A percentile compares a stretch with the other conserved stretches of the same genome.
phyloP scores from a whole-genome alignment of 148 eudicot species.

The Amaranthus palmeri region DNA sequence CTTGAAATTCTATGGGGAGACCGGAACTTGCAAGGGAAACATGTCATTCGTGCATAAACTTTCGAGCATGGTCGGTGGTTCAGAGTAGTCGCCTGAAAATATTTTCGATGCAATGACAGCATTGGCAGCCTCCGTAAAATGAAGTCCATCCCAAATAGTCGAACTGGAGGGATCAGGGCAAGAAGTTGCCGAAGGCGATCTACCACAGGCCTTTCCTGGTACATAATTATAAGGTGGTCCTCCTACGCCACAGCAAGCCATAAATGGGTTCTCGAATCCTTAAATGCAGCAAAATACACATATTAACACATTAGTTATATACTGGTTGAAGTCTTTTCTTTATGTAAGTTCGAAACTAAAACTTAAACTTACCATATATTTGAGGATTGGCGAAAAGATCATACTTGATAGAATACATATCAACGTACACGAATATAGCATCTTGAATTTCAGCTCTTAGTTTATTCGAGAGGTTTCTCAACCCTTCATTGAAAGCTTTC shows the following conservation, averaged over 20 bases:
- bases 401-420: conserved; percentile 47
- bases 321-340: not conserved
- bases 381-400: conserved; percentile 36
- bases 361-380: conserved; percentile 29
- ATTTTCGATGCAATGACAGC: conserved; percentile 31
- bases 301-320: too few relatives aligned
- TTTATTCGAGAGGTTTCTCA: conserved; percentile 26
- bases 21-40: not conserved
- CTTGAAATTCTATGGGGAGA: too few relatives aligned
- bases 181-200: conserved; percentile 19
- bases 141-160: conserved; percentile 41
- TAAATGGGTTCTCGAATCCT: conserved; percentile 42
- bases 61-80: conserved; percentile 20
- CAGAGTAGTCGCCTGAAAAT: conserved; percentile 23
- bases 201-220: conserved; percentile 26
- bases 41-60: conserved; percentile 14
- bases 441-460: conserved; percentile 26
- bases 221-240: conserved; percentile 46
- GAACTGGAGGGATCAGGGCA: conserved; percentile 30
- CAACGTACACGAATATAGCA: conserved; percentile 29
- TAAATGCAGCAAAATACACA: conserved; percentile 9
- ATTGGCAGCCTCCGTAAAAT: conserved; percentile 42
- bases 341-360: too few relatives aligned
- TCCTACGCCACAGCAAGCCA: conserved; percentile 47
- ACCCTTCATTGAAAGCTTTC: conserved; percentile 30